A percentile compares a stretch with the other conserved stretches of the same genome.
These are phyloP conservation scores for Dictyostelium intermedium DNA, from an alignment of 78 protist species.

Conservation along the genomic window DNA sequence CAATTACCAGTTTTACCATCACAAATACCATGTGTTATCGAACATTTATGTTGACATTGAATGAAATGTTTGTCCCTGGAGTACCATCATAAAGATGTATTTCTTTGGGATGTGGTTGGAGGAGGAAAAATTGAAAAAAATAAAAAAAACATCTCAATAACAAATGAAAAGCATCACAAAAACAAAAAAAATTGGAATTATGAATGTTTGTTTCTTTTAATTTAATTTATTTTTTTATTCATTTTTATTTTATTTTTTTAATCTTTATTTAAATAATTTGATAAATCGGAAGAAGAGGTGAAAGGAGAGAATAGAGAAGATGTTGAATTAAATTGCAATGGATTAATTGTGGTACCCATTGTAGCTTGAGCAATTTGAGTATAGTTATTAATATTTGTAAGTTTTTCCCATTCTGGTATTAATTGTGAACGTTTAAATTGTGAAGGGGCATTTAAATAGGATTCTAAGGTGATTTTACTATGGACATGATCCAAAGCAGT, in stretches of 20 bases:
- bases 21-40: background rate
- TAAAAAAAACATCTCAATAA: too few relatives aligned
- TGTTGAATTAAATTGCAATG: conserved; percentile 7
- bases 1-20: background rate
- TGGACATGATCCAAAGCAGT: conserved; percentile 10
- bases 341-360: background rate
- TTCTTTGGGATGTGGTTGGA: too few relatives aligned
- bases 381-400: conserved; percentile 4
- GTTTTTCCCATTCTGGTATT: conserved; percentile 10
- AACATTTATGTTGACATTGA: background rate
- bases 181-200: too few relatives aligned
- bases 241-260: background rate
- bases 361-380: conserved; percentile 10
- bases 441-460: background rate
- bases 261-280: background rate
- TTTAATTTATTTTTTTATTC: background rate
- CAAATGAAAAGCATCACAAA: too few relatives aligned
- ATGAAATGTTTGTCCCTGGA: too few relatives aligned
- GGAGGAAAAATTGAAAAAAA: too few relatives aligned
- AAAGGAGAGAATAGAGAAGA: conserved; percentile 22
- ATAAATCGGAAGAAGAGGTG: conserved; percentile 11
- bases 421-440: background rate
- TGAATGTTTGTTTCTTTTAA: too few relatives aligned
- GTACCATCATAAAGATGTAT: too few relatives aligned
- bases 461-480: conserved; percentile 2